phyloP scores from a whole-genome alignment of 1,284 basidiomycete species.

The Ceratobasidium theobromae region DNA sequence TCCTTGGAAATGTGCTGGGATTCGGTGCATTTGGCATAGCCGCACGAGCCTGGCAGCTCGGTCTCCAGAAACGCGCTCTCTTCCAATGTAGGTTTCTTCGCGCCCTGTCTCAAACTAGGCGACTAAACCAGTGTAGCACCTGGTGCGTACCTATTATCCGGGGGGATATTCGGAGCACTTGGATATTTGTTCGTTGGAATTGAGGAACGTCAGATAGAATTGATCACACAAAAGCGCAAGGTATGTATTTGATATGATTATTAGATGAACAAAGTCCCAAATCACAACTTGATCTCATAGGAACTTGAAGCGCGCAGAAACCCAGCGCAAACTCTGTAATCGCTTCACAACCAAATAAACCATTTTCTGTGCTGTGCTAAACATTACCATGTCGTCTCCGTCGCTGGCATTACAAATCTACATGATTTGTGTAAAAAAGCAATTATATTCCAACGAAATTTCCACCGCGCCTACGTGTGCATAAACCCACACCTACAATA shows the following conservation, averaged over 20 bases:
- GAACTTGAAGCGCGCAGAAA: constrained; percentile 15
- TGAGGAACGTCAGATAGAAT: constrained; percentile 31
- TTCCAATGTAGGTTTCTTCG: constrained; percentile 41
- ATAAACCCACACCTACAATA: too few species aligned
- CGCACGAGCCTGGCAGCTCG: constrained; percentile 45
- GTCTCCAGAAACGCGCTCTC: constrained; percentile 44
- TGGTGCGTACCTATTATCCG: constrained; percentile 29
- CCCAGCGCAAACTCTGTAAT: constrained; percentile 10
- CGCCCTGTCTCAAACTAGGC: not conserved
- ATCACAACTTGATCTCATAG: not conserved
- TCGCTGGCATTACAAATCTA: not conserved
- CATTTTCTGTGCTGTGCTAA: not conserved
- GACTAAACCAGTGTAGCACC: constrained; percentile 13
- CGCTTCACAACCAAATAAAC: not conserved
- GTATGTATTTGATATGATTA: not conserved
- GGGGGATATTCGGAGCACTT: constrained; percentile 30
- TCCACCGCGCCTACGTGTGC: too few species aligned
- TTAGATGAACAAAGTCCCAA: not conserved
- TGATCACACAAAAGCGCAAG: constrained; percentile 33
- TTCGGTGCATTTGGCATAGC: constrained; percentile 47
- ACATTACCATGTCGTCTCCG: not conserved
- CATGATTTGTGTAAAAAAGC: too few species aligned
- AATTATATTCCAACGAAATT: too few species aligned
- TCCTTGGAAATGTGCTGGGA: constrained; percentile 45
- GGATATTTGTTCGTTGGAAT: constrained; percentile 33